Percentiles rank a stretch among this genome's conserved stretches.
Conservation (phyloP, 2,329 filamentous ascomycete species). For the Pseudonectria foliicola region DNA sequence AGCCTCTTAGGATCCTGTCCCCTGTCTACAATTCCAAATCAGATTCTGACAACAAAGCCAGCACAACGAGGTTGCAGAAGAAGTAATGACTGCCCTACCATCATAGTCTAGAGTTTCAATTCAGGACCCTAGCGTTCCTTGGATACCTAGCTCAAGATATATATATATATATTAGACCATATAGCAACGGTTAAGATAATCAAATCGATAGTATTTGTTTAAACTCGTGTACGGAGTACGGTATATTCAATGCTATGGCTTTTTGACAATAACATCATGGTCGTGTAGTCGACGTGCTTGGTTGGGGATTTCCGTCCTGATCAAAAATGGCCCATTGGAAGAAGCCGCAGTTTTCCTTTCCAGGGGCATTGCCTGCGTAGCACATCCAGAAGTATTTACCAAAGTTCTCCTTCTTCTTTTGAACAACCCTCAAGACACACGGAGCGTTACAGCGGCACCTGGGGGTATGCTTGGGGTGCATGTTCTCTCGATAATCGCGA, state of each 20-base stretch:
- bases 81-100: too few species aligned
- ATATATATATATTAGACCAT: too few species aligned
- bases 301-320: conserved; percentile 68
- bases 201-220: too few species aligned
- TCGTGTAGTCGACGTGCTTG: neutral
- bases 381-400: conserved; percentile 95
- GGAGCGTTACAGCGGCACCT: conserved; percentile 69
- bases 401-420: conserved; percentile 66
- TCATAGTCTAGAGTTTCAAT: too few species aligned
- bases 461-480: conserved; percentile 74
- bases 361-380: conserved; percentile 64
- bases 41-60: too few species aligned
- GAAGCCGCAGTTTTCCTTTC: conserved; percentile 62
- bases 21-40: too few species aligned
- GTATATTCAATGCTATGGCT: too few species aligned
- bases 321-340: conserved; percentile 86
- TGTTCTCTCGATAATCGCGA: conserved; percentile 68
- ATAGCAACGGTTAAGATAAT: too few species aligned
- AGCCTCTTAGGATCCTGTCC: neutral
- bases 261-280: too few species aligned
- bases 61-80: too few species aligned
- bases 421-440: conserved; percentile 66
- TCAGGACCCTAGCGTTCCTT: too few species aligned
- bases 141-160: too few species aligned
- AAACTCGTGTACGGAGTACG: neutral